phyloP scores from a whole-genome alignment of 495 filamentous ascomycete genomes.

The Aspergillus baeticus region DNA sequence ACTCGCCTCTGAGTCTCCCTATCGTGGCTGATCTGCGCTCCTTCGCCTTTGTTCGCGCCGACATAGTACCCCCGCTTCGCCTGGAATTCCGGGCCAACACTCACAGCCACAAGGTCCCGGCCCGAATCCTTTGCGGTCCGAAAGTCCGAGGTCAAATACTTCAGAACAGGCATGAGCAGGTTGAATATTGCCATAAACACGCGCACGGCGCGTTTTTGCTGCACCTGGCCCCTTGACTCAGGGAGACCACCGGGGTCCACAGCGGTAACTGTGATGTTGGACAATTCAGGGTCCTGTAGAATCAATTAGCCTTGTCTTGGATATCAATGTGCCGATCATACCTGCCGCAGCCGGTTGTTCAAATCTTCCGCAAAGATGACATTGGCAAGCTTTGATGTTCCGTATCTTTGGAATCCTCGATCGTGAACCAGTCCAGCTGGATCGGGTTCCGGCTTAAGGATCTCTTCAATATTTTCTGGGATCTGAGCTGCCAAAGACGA shows the following conservation, averaged over 20 bases:
- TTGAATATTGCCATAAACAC: constrained; percentile 16
- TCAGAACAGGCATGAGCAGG: constrained; percentile 23
- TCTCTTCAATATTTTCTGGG: constrained; percentile 23
- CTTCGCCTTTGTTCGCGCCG: constrained; percentile 7
- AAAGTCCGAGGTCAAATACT: constrained; percentile 30
- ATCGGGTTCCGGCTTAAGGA: constrained; percentile 26
- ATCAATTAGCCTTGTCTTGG: too few species aligned
- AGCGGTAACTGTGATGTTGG: constrained; percentile 19
- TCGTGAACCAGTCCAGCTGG: constrained; percentile 29
- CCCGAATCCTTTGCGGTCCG: constrained; percentile 22
- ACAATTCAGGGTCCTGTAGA: constrained; percentile 18
- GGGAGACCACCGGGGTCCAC: constrained; percentile 30
- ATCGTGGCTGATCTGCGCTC: constrained; percentile 12
- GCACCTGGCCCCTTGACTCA: constrained; percentile 19
- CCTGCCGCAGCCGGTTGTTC: constrained; percentile 36
- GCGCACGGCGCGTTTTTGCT: constrained; percentile 13
- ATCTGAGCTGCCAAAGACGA: constrained; percentile 26
- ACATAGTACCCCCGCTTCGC: constrained; percentile 21
- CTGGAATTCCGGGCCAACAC: constrained; percentile 17
- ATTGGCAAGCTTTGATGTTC: constrained; percentile 41
- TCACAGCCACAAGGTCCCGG: constrained; percentile 20
- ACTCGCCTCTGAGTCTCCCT: constrained; percentile 12
- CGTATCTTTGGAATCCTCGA: constrained; percentile 43
- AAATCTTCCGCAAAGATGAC: constrained; percentile 44
- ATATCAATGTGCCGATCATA: too few species aligned